These are phyloP conservation scores for Quercus robur DNA, from an alignment of 306 rosid genomes.

Conservation along the genomic window DNA sequence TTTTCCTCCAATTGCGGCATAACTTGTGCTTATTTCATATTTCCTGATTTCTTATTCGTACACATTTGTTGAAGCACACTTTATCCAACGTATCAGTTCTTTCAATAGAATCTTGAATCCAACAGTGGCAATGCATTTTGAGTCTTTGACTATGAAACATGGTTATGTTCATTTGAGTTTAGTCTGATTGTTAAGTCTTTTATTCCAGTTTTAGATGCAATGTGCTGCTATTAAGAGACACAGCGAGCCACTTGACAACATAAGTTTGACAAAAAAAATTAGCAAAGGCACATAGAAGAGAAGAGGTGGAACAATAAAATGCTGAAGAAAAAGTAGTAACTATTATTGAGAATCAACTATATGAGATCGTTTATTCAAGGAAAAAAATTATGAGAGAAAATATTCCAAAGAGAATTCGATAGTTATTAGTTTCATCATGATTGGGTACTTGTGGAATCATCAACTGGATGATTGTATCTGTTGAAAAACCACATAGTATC, in stretches of 20 bases:
- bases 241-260: background rate
- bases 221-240: no score
- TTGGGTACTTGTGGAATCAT: slow-evolving; percentile 29
- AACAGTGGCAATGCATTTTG: no score
- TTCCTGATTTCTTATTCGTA: no score
- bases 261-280: background rate
- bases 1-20: no score
- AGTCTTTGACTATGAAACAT: no score
- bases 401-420: background rate
- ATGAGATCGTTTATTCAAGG: background rate
- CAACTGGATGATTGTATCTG: slow-evolving; percentile 29
- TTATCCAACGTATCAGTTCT: no score
- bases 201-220: no score
- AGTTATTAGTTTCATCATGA: background rate
- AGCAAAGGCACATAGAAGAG: background rate
- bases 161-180: no score
- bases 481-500: slow-evolving; percentile 51
- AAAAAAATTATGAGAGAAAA: background rate
- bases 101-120: no score
- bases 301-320: background rate
- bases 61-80: no score
- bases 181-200: no score
- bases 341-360: background rate
- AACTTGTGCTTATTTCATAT: no score
- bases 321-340: background rate